Percentiles rank a stretch among this genome's conserved stretches.
phyloP scores from a whole-genome alignment of 2,329 filamentous ascomycete genomes.

The Arthrobotrys entomopaga region DNA sequence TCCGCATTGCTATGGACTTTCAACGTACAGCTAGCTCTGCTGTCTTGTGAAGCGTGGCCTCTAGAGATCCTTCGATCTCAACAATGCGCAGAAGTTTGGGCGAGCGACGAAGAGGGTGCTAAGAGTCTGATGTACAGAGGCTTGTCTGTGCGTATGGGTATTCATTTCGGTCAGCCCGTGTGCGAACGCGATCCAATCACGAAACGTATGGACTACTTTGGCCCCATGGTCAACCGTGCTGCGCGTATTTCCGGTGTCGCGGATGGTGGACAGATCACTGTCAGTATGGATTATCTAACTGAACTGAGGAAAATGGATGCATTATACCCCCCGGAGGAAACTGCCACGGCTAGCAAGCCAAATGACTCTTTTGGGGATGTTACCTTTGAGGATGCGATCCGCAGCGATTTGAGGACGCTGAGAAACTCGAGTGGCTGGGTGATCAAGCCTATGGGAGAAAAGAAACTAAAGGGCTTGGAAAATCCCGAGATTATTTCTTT shows the following conservation, averaged over 20 bases:
- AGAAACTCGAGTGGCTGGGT: conserved; percentile 88
- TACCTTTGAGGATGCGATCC: conserved; percentile 77
- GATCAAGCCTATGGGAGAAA: conserved; percentile 94
- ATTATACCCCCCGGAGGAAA: conserved; percentile 77
- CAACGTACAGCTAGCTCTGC: conserved; percentile 85
- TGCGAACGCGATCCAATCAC: conserved; percentile 96
- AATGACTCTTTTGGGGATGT: conserved; percentile 83
- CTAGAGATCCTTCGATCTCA: conserved; percentile 88
- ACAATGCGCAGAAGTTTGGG: conserved; percentile 68
- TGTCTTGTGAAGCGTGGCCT: conserved; percentile 83
- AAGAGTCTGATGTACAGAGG: conserved; percentile 91
- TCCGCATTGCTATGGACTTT: conserved; percentile 96
- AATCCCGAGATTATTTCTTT: conserved; percentile 96
- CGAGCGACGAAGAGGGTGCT: conserved; percentile 84
- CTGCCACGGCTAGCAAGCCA: conserved; percentile 74
- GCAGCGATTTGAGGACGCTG: conserved; percentile 85
- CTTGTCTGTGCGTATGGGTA: conserved; percentile 94
- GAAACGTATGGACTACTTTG: conserved; percentile 98
- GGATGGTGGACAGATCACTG: conserved; percentile 95
- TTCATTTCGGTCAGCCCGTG: conserved; percentile 93
- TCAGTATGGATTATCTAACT: conserved; percentile 95
- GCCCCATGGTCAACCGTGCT: conserved; percentile 98
- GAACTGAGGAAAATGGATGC: conserved; percentile 71
- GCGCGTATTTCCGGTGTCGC: conserved; percentile 93
- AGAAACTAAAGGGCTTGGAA: conserved; percentile 94